Evolutionary conservation across 371 early-diverging fungal species (phyloP).

Genomic region (Mortierella sp.): DNA sequence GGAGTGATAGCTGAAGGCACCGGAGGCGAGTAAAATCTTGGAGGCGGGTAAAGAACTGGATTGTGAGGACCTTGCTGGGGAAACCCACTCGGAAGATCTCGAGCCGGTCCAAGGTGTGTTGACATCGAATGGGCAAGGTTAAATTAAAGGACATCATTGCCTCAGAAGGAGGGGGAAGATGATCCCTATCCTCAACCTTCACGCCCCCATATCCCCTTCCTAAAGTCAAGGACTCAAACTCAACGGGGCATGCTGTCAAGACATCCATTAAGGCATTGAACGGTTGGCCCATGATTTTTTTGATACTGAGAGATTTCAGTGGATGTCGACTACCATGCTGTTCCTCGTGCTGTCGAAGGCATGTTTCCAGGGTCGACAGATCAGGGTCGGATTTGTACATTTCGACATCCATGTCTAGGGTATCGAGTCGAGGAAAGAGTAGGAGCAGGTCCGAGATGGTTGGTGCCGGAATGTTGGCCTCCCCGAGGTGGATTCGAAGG

Average conservation of each 20-base stretch:
- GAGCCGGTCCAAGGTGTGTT: background rate
- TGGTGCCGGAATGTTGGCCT: conserved; percentile 6
- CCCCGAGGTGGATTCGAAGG: conserved; percentile 19
- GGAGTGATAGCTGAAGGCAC: background rate
- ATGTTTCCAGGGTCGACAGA: conserved; percentile 14
- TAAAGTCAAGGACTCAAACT: background rate
- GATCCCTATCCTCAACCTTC: background rate
- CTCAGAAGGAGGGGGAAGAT: background rate
- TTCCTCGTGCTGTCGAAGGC: conserved; percentile 7
- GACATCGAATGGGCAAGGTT: background rate
- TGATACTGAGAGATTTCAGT: conserved; percentile 18
- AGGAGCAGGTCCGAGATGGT: conserved; percentile 11
- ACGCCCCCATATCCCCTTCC: background rate
- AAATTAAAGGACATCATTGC: background rate
- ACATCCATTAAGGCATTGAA: conserved; percentile 18
- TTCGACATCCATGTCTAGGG: conserved; percentile 6
- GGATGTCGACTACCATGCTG: conserved; percentile 7
- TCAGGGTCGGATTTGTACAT: conserved; percentile 27
- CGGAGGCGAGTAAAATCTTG: background rate
- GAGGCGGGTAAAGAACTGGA: background rate
- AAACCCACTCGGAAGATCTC: background rate
- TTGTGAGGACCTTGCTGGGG: background rate
- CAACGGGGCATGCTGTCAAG: background rate
- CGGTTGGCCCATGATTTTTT: conserved; percentile 21
- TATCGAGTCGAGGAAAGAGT: conserved; percentile 23